Evolutionary conservation across 306 rosid genomes (phyloP), one percentile per base, ranked within the genome.

Genomic region (Medicago lupulina): DNA sequence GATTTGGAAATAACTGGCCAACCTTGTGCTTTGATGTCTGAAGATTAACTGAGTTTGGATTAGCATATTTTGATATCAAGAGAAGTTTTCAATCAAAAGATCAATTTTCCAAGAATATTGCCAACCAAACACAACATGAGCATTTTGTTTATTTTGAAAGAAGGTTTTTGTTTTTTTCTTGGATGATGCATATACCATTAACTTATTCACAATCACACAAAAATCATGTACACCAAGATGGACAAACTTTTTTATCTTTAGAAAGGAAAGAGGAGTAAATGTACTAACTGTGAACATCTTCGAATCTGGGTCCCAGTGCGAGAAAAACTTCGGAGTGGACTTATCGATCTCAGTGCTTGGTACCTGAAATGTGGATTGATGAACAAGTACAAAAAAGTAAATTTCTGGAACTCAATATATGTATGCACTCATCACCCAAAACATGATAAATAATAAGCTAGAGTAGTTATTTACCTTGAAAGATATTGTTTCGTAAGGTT

Each of bases 301-400:
- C 0, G 97, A 88, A 84, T 95, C 98, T 23, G 96, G 96, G 84
- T 95, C 98, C 98, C 98, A 95, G 77, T 95, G 96, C 4, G 98
- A 89, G 89, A 95, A 95, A 80, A 95, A 95, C 73, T 95, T 92
- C 4, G 95, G 97, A 28, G 98, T 90, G 5, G 94, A 89, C 81
- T 92, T 95, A 39, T 95, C 97, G 55, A 95, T 95, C 89, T 95
- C 97, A 0, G 88, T 95, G 87, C 97, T 95, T 53, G 98, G 98
- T 60, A 95, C 98, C 98, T 92, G 85, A 74, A 81, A 81, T 9
- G 38, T 28, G 68, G 68, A 28, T 28, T 28, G 62, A 78, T 12
- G 39, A 50, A 68, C 64, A 23, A 79, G 71, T 70, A 60, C 19
- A 36, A 65, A 19, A 15, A 10, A 31, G 11, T 19, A 70, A 76